Percentiles rank a stretch among this genome's conserved stretches.
Evolutionary conservation across 179 eudicot species (phyloP).

Genomic region (Gypsophila paniculata): DNA sequence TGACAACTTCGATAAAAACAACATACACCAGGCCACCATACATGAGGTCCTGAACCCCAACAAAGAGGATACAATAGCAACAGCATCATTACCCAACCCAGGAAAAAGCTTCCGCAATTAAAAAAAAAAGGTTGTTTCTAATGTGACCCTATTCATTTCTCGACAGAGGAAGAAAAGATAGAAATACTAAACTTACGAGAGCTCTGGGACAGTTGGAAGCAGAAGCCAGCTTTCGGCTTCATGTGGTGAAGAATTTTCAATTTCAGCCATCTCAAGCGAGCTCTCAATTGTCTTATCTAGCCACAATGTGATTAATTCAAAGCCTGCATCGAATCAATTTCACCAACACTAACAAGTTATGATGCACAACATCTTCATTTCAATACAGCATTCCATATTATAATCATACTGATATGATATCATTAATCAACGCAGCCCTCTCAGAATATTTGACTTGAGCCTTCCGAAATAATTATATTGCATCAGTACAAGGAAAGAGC

Average conservation of each 20-base stretch:
- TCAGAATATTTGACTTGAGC: constrained; percentile 15
- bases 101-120: not conserved
- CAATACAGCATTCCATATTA: not conserved
- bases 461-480: not conserved
- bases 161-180: constrained; percentile 4
- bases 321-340: constrained; percentile 40
- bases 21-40: constrained; percentile 2
- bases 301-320: constrained; percentile 67
- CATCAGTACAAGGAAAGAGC: not conserved
- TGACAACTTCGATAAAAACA: constrained; percentile 3
- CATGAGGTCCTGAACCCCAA: constrained; percentile 4
- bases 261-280: constrained; percentile 95
- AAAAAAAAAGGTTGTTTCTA: not conserved
- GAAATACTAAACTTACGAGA: constrained; percentile 42
- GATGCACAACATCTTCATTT: constrained; percentile 4
- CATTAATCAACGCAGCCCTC: not conserved
- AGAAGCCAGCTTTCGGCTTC: constrained; percentile 88
- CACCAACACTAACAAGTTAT: constrained; percentile 13
- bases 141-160: not conserved
- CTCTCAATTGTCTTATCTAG: constrained; percentile 60
- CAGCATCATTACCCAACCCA: constrained; percentile 11
- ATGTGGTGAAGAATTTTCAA: constrained; percentile 81
- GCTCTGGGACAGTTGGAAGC: constrained; percentile 42
- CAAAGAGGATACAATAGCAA: constrained; percentile 4
- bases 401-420: not conserved